Conservation (phyloP, 1,284 basidiomycete genomes). For the Melampsora abietis-canadensis region DNA sequence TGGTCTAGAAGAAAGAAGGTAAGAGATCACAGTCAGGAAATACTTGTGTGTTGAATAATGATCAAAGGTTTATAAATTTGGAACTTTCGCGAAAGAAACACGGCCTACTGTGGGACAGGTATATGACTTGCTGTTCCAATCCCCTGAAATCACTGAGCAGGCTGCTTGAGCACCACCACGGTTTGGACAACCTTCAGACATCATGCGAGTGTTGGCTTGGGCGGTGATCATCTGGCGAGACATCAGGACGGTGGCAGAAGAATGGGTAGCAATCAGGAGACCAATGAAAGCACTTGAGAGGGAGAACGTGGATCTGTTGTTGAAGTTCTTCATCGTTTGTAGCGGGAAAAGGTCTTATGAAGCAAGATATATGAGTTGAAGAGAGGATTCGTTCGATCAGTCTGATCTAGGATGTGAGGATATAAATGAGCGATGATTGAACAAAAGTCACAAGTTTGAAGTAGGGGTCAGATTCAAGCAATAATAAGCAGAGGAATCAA, state of each 20-base stretch:
- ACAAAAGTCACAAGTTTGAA: neutral
- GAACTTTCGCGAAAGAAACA: too few relatives aligned
- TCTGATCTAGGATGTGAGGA: too few relatives aligned
- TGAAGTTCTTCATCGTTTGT: neutral
- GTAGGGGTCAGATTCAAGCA: neutral
- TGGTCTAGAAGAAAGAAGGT: neutral
- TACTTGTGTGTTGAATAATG: too few relatives aligned
- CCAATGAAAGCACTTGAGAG: conserved; percentile 1
- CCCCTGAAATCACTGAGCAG: neutral
- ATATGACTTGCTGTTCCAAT: neutral
- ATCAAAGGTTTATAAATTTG: too few relatives aligned
- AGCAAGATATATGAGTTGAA: too few relatives aligned
- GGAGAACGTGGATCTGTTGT: neutral
- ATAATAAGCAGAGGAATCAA: neutral
- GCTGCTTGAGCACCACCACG: neutral
- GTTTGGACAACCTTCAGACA: neutral
- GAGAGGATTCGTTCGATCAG: too few relatives aligned
- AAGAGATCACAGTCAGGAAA: too few relatives aligned
- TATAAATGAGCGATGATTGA: neutral
- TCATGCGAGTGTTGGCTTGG: neutral
- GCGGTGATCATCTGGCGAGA: neutral
- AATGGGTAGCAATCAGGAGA: neutral
- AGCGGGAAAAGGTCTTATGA: too few relatives aligned
- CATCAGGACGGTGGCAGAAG: neutral
- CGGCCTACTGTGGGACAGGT: too few relatives aligned